Evolutionary conservation across 352 stramenopile genomes (phyloP).

Genomic region (Phytophthora pini): DNA sequence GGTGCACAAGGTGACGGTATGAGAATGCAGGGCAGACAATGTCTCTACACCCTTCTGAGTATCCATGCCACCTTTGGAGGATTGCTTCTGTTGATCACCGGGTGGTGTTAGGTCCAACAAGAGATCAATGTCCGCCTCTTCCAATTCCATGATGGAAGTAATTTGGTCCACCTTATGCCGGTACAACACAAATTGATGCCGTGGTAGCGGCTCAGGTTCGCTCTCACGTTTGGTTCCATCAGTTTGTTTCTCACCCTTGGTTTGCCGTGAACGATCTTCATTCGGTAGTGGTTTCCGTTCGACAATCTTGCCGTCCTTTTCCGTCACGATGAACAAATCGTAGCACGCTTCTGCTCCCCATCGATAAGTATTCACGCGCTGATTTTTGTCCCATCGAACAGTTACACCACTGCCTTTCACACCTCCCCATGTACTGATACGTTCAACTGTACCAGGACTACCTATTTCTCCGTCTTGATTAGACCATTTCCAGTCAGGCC

Average conservation of each 20-base stretch:
- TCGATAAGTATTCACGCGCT: constrained; percentile 85
- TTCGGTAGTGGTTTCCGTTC: constrained; percentile 60
- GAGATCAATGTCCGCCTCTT: constrained; percentile 56
- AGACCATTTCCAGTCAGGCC: constrained; percentile 85
- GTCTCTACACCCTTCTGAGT: constrained; percentile 29
- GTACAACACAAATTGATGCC: constrained; percentile 72
- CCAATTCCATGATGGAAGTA: constrained; percentile 54
- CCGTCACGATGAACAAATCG: constrained; percentile 74
- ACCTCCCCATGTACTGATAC: constrained; percentile 80
- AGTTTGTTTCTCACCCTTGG: constrained; percentile 3
- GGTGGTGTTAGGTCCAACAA: constrained; percentile 58
- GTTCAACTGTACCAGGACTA: constrained; percentile 69
- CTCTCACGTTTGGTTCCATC: constrained; percentile 14
- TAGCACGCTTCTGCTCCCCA: constrained; percentile 83
- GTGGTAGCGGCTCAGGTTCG: constrained; percentile 33
- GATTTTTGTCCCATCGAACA: constrained; percentile 83
- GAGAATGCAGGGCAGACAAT: constrained; percentile 58
- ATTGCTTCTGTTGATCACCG: constrained; percentile 10
- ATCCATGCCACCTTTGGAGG: not conserved
- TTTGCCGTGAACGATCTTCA: constrained; percentile 21
- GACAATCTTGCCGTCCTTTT: constrained; percentile 52
- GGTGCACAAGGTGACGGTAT: constrained; percentile 53
- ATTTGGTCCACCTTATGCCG: constrained; percentile 60
- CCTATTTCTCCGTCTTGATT: constrained; percentile 78
- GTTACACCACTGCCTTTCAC: constrained; percentile 81